Percentiles rank a stretch among this genome's conserved stretches.
phyloP scores from a whole-genome alignment of 495 filamentous ascomycete genomes.

The Bombardia bombarda region DNA sequence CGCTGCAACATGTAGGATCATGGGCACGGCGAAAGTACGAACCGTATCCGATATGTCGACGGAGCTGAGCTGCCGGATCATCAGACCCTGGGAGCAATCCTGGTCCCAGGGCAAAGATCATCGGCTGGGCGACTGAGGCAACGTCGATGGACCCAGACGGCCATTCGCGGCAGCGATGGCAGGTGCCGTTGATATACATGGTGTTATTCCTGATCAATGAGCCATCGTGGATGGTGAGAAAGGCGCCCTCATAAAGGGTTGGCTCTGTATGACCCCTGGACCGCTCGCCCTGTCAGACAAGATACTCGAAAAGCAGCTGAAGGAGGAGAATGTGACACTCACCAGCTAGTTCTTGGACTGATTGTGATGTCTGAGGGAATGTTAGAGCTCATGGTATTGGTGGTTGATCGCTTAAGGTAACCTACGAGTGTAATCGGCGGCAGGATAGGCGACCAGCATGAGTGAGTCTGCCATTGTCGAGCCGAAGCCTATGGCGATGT shows the following conservation, averaged over 20 bases:
- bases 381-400: too few relatives aligned
- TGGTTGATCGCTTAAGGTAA: too few relatives aligned
- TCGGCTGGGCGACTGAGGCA: constrained; percentile 27
- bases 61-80: constrained; percentile 31
- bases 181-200: constrained; percentile 41
- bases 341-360: constrained; percentile 11
- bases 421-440: constrained; percentile 7
- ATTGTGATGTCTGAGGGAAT: constrained; percentile 17
- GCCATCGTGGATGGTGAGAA: constrained; percentile 30
- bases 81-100: constrained; percentile 25
- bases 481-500: constrained; percentile 23
- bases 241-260: constrained; percentile 27
- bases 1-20: neutral
- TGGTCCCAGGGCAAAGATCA: constrained; percentile 52
- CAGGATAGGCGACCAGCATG: constrained; percentile 21
- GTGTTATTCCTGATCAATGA: constrained; percentile 1
- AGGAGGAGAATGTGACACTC: too few relatives aligned
- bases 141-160: constrained; percentile 24
- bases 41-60: constrained; percentile 46
- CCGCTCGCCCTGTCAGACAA: too few relatives aligned
- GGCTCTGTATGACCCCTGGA: constrained; percentile 41
- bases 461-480: constrained; percentile 13
- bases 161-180: constrained; percentile 41
- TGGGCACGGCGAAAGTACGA: neutral
- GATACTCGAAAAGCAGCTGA: too few relatives aligned